phyloP scores from a whole-genome alignment of 805 yeast species.

The Grigorovia jiainica region DNA sequence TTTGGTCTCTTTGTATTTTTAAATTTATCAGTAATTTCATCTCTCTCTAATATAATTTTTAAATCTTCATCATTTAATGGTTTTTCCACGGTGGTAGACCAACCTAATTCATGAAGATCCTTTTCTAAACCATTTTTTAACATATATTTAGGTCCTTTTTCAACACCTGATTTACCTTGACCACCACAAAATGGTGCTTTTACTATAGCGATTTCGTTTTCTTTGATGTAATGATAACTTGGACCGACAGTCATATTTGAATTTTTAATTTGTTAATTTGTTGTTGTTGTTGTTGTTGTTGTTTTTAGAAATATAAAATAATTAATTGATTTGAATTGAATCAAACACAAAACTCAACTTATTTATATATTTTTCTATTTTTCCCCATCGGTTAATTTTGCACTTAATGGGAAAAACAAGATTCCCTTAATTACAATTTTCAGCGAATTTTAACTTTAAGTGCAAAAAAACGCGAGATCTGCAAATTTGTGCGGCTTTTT shows the following conservation, averaged over 20 bases:
- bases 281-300: no score
- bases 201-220: slow-evolving; percentile 50
- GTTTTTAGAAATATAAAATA: not conserved
- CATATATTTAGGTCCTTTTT: slow-evolving; percentile 80
- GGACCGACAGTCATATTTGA: slow-evolving; percentile 9
- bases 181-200: slow-evolving; percentile 95
- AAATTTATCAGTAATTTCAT: slow-evolving; percentile 40
- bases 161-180: slow-evolving; percentile 90
- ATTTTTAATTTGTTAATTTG: no score
- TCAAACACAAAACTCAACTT: no score
- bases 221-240: slow-evolving; percentile 42
- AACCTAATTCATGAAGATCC: slow-evolving; percentile 60
- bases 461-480: no score
- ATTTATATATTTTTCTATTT: not conserved
- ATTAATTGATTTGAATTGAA: not conserved
- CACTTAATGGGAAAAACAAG: slow-evolving; percentile 1
- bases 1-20: slow-evolving; percentile 60
- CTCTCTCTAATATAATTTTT: slow-evolving; percentile 32
- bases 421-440: not conserved
- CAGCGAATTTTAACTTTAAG: not conserved
- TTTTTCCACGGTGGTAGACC: slow-evolving; percentile 47
- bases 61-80: slow-evolving; percentile 46
- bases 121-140: slow-evolving; percentile 59
- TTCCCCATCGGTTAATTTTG: not conserved
- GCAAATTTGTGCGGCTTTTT: no score